phyloP scores from a whole-genome alignment of 345 rosid species.

The Jatropha curcas region DNA sequence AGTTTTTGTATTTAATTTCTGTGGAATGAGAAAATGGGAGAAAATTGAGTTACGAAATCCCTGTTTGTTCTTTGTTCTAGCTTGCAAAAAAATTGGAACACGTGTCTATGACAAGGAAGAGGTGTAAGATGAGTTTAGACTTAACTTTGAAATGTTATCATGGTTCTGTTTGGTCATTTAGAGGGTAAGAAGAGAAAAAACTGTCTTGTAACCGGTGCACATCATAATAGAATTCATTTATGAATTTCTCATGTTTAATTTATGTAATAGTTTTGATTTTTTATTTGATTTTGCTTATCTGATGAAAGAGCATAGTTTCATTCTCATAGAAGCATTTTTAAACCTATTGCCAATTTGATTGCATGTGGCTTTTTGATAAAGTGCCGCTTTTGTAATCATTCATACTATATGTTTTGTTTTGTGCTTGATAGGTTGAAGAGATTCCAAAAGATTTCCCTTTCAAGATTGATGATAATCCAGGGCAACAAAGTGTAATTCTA shows the following conservation, averaged over 20 bases:
- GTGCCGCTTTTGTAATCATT: background rate
- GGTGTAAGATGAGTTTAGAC: background rate
- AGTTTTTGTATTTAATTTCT: background rate
- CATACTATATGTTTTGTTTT: background rate
- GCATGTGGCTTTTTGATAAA: background rate
- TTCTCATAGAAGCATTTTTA: background rate
- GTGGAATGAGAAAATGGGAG: conserved; percentile 1
- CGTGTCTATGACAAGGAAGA: no score
- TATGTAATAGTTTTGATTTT: no score
- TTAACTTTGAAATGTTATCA: background rate
- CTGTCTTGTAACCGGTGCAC: background rate
- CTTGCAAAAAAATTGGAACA: background rate
- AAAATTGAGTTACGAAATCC: background rate
- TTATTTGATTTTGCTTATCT: background rate
- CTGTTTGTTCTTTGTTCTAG: background rate
- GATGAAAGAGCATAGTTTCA: background rate
- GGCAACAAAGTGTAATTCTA: conserved; percentile 55
- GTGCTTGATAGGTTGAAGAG: conserved; percentile 50
- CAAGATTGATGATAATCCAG: conserved; percentile 70
- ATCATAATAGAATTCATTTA: background rate
- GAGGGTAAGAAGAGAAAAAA: background rate
- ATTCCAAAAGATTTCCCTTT: conserved; percentile 71
- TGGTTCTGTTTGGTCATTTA: background rate
- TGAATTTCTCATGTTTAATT: no score
- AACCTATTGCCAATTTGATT: background rate